Evolutionary conservation across 2,329 filamentous ascomycete species (phyloP).

Genomic region (Zelopaecilomyces penicillatus): DNA sequence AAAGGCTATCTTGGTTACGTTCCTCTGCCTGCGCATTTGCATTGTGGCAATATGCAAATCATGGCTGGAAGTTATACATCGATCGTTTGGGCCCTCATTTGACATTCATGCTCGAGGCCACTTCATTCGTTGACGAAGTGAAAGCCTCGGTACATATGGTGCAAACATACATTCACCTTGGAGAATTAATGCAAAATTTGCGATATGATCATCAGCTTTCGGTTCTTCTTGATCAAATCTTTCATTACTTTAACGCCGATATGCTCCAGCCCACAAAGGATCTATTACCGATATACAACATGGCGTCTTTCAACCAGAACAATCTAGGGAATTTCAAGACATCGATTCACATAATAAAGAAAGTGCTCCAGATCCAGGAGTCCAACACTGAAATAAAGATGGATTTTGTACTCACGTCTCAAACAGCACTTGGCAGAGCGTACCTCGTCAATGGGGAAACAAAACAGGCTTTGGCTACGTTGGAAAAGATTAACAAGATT

Average conservation of each 20-base stretch:
- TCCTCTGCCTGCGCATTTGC: constrained; percentile 2
- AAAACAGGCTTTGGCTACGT: constrained; percentile 1
- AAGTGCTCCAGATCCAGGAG: background rate
- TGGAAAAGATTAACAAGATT: background rate
- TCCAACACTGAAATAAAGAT: too few relatives aligned
- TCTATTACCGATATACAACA: background rate
- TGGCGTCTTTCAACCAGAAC: constrained; percentile 1
- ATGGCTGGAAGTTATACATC: constrained; percentile 1
- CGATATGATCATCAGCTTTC: background rate
- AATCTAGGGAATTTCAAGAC: background rate
- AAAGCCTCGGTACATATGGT: background rate
- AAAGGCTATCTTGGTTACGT: background rate
- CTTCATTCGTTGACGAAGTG: background rate
- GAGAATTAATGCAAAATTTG: background rate
- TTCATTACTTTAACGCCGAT: background rate
- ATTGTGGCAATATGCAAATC: background rate
- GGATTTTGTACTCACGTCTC: too few relatives aligned
- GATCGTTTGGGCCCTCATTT: constrained; percentile 3
- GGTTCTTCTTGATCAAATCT: background rate
- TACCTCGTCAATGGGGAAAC: constrained; percentile 3
- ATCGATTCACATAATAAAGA: constrained; percentile 1
- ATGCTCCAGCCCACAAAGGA: background rate
- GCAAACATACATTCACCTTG: background rate
- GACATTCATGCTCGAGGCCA: background rate
- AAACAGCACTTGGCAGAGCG: constrained; percentile 1